Evolutionary conservation across 108 stramenopile species (phyloP).

Genomic region (Skeletonema menzelii): DNA sequence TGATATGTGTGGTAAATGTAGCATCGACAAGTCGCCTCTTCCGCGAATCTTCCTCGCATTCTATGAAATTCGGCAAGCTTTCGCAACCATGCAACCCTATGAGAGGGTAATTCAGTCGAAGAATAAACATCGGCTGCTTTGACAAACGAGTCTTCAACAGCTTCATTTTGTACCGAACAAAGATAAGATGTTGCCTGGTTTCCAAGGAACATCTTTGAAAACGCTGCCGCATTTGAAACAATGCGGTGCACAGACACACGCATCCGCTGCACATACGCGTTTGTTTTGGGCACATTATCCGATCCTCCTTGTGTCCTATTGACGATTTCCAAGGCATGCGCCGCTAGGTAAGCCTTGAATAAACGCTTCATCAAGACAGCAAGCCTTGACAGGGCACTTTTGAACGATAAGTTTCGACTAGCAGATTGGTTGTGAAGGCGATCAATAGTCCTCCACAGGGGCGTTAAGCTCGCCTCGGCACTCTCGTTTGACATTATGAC

Average conservation of each 20-base stretch:
- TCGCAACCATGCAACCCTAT: constrained; percentile 81
- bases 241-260: constrained; percentile 79
- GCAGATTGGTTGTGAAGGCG: constrained; percentile 83
- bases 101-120: constrained; percentile 83
- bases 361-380: constrained; percentile 85
- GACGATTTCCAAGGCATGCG: constrained; percentile 76
- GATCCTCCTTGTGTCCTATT: constrained; percentile 42
- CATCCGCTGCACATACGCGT: constrained; percentile 58
- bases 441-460: constrained; percentile 86
- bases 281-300: constrained; percentile 37
- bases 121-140: constrained; percentile 88
- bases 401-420: constrained; percentile 84
- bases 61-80: constrained; percentile 87
- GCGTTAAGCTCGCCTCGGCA: constrained; percentile 83
- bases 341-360: constrained; percentile 83
- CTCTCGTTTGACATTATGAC: constrained; percentile 71
- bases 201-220: constrained; percentile 84
- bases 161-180: constrained; percentile 73
- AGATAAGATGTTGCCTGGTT: constrained; percentile 56
- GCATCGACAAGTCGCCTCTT: constrained; percentile 86
- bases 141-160: constrained; percentile 86
- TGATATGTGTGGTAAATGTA: constrained; percentile 75
- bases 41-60: constrained; percentile 70
- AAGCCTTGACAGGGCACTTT: constrained; percentile 74
- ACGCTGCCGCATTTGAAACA: constrained; percentile 75